Evolutionary conservation across 768 basidiomycete genomes (phyloP).

Genomic region (Lyophyllum atratum): DNA sequence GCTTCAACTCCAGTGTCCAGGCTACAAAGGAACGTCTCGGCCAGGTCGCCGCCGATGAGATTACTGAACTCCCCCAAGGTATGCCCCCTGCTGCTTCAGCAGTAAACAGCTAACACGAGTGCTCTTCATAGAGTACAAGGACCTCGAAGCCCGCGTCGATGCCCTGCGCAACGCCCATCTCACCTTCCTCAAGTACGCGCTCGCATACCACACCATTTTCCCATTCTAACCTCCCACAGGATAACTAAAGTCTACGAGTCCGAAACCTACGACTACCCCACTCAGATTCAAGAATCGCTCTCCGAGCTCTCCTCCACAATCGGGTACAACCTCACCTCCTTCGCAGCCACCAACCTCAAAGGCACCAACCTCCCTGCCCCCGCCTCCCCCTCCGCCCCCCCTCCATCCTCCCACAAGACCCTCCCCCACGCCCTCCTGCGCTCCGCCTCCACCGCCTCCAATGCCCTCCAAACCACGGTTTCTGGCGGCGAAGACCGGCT

Average conservation of each 20-base stretch:
- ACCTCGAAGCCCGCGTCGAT: conserved; percentile 94
- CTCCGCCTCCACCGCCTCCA: conserved; percentile 66
- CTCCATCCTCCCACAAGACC: conserved; percentile 83
- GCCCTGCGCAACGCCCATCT: conserved; percentile 81
- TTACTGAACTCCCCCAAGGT: conserved; percentile 94
- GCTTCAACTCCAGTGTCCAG: conserved; percentile 81
- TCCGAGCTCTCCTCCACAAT: conserved; percentile 71
- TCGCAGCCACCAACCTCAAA: conserved; percentile 86
- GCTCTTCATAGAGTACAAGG: conserved; percentile 85
- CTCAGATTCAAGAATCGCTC: conserved; percentile 83
- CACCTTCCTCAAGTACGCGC: conserved; percentile 69
- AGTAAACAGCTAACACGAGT: not conserved
- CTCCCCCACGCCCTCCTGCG: conserved; percentile 93
- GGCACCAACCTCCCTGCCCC: conserved; percentile 86
- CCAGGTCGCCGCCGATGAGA: conserved; percentile 86
- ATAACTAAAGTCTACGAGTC: conserved; percentile 87
- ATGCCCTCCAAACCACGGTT: conserved; percentile 44
- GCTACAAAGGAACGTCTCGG: conserved; percentile 88
- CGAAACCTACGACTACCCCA: conserved; percentile 89
- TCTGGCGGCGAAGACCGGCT: conserved; percentile 62
- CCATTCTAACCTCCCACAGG: conserved; percentile 37
- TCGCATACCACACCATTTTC: not conserved
- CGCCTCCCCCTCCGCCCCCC: conserved; percentile 51
- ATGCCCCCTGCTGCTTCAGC: conserved; percentile 9
- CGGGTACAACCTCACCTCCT: conserved; percentile 74